Evolutionary conservation across 2,329 filamentous ascomycete species (phyloP), one percentile per base, ranked within the genome.

Genomic region (Ophiocordyceps sinensis): DNA sequence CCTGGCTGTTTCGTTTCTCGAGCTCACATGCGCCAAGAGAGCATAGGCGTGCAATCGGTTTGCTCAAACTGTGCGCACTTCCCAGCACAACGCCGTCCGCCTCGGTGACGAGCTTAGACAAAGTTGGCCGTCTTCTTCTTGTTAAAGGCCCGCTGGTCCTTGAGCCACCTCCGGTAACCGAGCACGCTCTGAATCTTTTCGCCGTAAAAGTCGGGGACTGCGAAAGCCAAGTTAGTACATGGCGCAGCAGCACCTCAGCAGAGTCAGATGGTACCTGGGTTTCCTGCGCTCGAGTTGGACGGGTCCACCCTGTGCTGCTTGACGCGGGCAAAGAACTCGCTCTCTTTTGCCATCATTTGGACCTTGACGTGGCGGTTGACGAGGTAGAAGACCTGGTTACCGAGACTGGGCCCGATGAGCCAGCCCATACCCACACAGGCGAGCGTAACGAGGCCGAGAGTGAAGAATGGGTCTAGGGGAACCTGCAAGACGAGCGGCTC

Each of bases 81-180:
- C 23, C 23, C 9, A 9, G 9, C 23, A 26, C 19, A 19, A 19
- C 23, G 23, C 23, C 5, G 23, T 26, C 9, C 9, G 9, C 23
- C 4, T 19, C 23, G 23, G 23, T 9, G 23, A 7, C 23, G 23
- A 3, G 35, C 44, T 38, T 60, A 80, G 47, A 79, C 63, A 60
- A 79, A 77, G 53, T 66, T 75, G 49, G 67, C 76, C 59, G 77
- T 79, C 76, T 93, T 82, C 76, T 93, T 94, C 70, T 87, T 87
- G 67, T 94, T 94, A 67, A 94, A 98, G 10, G 88, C 89, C 47
- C 89, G 74, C 70, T 96, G 91, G 57, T 98, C 91, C 71, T 94
- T 96, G 55, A 98, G 66, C 91, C 91, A 98, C 60, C 86, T 81
- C 54, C 91, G 72, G 62, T 96, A 98, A 37, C 85, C 88, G 41